Evolutionary conservation across 2,329 filamentous ascomycete species (phyloP).

Genomic region (Dactylonectria macrodidyma): DNA sequence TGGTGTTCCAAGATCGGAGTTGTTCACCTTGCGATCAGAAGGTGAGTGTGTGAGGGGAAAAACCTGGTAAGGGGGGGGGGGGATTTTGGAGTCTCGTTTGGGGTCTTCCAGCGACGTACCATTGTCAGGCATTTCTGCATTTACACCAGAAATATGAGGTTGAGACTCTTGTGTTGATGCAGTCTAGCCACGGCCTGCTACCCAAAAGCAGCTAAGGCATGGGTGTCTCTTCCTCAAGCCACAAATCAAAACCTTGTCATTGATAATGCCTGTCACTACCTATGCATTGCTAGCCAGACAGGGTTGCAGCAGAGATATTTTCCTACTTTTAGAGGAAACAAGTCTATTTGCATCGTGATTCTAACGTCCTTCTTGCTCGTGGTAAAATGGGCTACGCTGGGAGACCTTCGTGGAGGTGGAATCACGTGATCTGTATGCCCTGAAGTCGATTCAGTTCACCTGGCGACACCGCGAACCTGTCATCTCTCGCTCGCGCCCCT

Average conservation of each 20-base stretch:
- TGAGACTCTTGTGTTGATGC: slow-evolving; percentile 40
- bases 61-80: slow-evolving; percentile 26
- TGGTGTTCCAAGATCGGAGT: background rate
- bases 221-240: slow-evolving; percentile 28
- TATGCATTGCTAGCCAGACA: background rate
- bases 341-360: background rate
- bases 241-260: slow-evolving; percentile 20
- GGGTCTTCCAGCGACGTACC: slow-evolving; percentile 19
- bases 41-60: slow-evolving; percentile 36
- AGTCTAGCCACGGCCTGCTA: slow-evolving; percentile 38
- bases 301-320: background rate
- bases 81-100: slow-evolving; percentile 40
- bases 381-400: background rate
- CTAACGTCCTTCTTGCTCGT: background rate
- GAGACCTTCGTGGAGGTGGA: background rate
- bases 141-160: slow-evolving; percentile 52
- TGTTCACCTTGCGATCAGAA: slow-evolving; percentile 10
- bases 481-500: too few species aligned
- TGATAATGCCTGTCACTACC: background rate
- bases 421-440: background rate
- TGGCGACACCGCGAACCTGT: background rate
- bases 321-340: too few species aligned
- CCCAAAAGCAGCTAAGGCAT: slow-evolving; percentile 46
- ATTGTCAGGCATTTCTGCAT: slow-evolving; percentile 50
- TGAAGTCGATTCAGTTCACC: background rate